Base-by-base conservation (phyloP, 495 filamentous ascomycete species). In the Hypoxylon rickii region DNA sequence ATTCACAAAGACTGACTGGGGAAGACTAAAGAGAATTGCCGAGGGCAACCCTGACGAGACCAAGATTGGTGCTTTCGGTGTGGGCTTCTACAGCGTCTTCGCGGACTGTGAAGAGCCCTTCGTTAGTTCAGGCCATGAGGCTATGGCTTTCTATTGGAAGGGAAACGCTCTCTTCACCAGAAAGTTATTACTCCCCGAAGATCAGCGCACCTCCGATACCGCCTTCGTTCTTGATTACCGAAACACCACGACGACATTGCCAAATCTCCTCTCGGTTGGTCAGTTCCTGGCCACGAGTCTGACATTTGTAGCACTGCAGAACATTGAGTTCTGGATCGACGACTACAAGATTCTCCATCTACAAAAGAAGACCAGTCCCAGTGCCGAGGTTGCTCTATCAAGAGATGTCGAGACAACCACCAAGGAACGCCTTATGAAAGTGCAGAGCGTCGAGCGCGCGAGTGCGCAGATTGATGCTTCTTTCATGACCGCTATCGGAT, bases 81-180 rank as follows among this genome's bases (percentile, higher is more conserved):
- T 99, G 31, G 95, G 95, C 2, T 97, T 99, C 71, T 99, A 99
- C 76, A 94, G 89, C 70, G 94, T 97, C 26, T 99, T 99, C 72
- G 89, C 94, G 55, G 94, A 97, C 66, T 97, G 92, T 66, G 95
- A 99, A 67, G 90, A 96, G 63, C 95, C 95, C 3, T 96, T 97
- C 68, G 87, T 97, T 44, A 90, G 87, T 38, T 97, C 93, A 0
- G 95, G 94, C 1, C 82, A 81, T 43, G 83, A 94, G 65, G 92
- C 90, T 17, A 95, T 99, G 89, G 93, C 93, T 8, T 99, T 99
- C 69, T 97, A 96, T 73, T 99, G 95, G 95, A 97, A 96, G 69
- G 89, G 86, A 13, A 96, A 97, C 70, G 88, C 89, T 5, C 79
- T 99, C 3, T 97, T 94, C 67, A 99, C 95, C 3, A 86, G 90